phyloP scores from a whole-genome alignment of 257 asterid genomes.

The Echites panduratus region DNA sequence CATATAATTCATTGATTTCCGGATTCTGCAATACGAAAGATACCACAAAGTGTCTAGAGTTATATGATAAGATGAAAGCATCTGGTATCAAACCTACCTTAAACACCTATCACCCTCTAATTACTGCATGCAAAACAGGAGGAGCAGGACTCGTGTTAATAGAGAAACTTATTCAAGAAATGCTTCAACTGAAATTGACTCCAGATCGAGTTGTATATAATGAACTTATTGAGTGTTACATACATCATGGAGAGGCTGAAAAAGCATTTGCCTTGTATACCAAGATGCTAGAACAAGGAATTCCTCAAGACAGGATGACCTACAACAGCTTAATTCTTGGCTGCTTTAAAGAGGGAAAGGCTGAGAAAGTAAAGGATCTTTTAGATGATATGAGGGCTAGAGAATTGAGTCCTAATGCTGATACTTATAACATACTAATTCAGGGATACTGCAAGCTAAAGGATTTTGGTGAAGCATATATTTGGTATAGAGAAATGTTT shows the following conservation, averaged over 20 bases:
- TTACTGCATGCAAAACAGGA: conserved; percentile 36
- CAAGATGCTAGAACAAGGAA: conserved; percentile 51
- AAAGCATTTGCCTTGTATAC: conserved; percentile 36
- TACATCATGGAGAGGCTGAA: conserved; percentile 32
- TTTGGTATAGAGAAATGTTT: conserved; percentile 64
- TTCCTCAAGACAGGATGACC: conserved; percentile 52
- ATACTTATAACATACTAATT: conserved; percentile 43
- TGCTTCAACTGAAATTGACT: conserved; percentile 34
- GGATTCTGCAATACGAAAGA: conserved; percentile 50
- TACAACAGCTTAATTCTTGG: conserved; percentile 63
- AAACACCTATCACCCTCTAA: conserved; percentile 59
- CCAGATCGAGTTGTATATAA: conserved; percentile 63
- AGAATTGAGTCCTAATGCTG: conserved; percentile 46
- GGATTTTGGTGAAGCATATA: conserved; percentile 50
- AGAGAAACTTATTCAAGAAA: conserved; percentile 53
- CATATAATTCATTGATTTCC: conserved; percentile 63
- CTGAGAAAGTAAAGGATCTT: conserved; percentile 42
- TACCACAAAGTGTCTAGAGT: conserved; percentile 42
- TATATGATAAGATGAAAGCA: conserved; percentile 54
- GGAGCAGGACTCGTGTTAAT: conserved; percentile 35
- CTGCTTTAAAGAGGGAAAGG: conserved; percentile 38
- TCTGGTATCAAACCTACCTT: conserved; percentile 59
- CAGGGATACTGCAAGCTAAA: conserved; percentile 55
- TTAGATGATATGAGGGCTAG: conserved; percentile 44
- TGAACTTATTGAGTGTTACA: conserved; percentile 56